phyloP scores from a whole-genome alignment of 2,329 filamentous ascomycete species.

The Orbilia javanica region DNA sequence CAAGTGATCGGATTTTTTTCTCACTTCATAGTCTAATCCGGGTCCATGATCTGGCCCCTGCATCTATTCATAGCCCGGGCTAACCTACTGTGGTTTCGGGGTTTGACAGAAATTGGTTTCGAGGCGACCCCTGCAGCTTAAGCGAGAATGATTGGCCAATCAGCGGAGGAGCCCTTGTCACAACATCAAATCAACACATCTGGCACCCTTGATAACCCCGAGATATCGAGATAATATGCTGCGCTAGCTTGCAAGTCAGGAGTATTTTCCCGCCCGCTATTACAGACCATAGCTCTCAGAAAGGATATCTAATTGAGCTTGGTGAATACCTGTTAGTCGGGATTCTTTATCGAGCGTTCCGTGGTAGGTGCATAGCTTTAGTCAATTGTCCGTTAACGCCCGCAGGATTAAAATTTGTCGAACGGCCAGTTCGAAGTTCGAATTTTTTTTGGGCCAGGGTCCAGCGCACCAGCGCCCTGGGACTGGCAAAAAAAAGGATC shows the following conservation, averaged over 20 bases:
- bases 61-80: conserved; percentile 22
- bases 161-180: neutral
- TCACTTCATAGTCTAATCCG: neutral
- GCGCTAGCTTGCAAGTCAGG: neutral
- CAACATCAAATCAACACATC: conserved; percentile 35
- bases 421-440: neutral
- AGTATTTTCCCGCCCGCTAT: neutral
- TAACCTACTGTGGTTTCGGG: neutral
- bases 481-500: neutral
- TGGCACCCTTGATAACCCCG: neutral
- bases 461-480: neutral
- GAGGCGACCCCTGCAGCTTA: conserved; percentile 23
- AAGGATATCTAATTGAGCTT: neutral
- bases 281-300: neutral
- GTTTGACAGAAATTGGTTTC: conserved; percentile 44
- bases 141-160: conserved; percentile 22
- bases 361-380: neutral
- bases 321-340: neutral
- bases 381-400: neutral
- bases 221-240: conserved; percentile 1
- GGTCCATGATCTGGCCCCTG: neutral
- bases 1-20: neutral
- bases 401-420: neutral
- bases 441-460: neutral
- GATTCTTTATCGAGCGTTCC: neutral